phyloP scores from a whole-genome alignment of 129 eudicot genomes.

The Tagetes erecta region DNA sequence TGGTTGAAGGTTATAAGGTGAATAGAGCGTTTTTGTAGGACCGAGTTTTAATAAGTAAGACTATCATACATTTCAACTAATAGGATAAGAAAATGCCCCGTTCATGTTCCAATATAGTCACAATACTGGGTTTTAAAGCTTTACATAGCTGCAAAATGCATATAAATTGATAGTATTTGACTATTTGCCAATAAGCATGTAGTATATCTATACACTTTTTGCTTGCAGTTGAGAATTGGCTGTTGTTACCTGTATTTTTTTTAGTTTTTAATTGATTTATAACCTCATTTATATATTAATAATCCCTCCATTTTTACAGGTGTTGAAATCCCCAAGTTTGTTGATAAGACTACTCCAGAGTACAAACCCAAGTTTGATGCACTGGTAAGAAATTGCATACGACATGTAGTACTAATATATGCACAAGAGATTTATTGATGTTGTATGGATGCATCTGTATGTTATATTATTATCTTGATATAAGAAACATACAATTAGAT shows the following conservation, averaged over 20 bases:
- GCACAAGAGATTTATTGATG: background rate
- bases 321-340: constrained; percentile 83
- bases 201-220: background rate
- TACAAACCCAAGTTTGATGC: constrained; percentile 88
- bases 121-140: background rate
- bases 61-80: too few species aligned
- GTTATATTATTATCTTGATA: background rate
- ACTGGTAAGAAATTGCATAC: constrained; percentile 51
- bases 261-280: background rate
- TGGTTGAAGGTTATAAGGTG: background rate
- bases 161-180: too few species aligned
- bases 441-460: background rate
- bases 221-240: background rate
- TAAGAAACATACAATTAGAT: background rate
- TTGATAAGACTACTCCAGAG: constrained; percentile 77
- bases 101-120: background rate
- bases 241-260: background rate
- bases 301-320: constrained; percentile 35
- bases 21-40: background rate
- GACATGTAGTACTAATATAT: background rate
- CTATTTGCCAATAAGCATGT: background rate
- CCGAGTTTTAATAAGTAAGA: too few species aligned
- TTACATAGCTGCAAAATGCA: background rate
- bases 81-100: background rate
- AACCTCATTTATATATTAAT: background rate